These are phyloP conservation scores for Gymnopilus junonius DNA, from an alignment of 768 basidiomycete species.

Conservation along the genomic window DNA sequence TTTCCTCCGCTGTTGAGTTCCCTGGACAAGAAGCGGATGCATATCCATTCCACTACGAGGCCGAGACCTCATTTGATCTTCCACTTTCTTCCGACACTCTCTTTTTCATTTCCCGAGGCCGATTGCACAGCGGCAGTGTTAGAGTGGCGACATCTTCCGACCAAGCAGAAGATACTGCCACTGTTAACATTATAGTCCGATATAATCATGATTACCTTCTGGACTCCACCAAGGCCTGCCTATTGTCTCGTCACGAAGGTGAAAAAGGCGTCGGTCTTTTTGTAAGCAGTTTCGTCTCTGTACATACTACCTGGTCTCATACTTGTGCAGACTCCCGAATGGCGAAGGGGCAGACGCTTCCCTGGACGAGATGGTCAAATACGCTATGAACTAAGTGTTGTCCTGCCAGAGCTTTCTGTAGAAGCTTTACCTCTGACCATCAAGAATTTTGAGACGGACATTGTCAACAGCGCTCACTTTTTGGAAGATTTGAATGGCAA, in stretches of 20 bases:
- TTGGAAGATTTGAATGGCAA: constrained; percentile 37
- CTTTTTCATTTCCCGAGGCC: constrained; percentile 35
- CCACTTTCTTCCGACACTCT: constrained; percentile 29
- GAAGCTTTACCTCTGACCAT: constrained; percentile 32
- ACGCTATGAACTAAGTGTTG: constrained; percentile 39
- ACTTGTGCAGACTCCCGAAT: constrained; percentile 12
- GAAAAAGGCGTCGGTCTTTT: constrained; percentile 41
- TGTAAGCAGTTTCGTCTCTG: constrained; percentile 23
- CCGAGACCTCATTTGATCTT: constrained; percentile 14
- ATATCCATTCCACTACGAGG: neutral
- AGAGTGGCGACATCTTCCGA: constrained; percentile 25
- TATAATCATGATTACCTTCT: constrained; percentile 26
- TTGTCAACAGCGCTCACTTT: constrained; percentile 42
- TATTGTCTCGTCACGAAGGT: constrained; percentile 22
- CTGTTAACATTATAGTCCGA: constrained; percentile 27
- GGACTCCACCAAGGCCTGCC: constrained; percentile 31
- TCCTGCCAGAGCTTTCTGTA: constrained; percentile 36
- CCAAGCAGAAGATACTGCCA: constrained; percentile 22
- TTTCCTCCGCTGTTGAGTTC: neutral
- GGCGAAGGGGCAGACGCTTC: constrained; percentile 1
- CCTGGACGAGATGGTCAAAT: constrained; percentile 20
- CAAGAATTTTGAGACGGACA: constrained; percentile 45
- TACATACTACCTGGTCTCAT: neutral
- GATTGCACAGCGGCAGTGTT: constrained; percentile 26
- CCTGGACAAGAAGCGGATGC: neutral